These are phyloP conservation scores for Penicillium parvum DNA, from an alignment of 495 filamentous ascomycete species.

Conservation along the genomic window DNA sequence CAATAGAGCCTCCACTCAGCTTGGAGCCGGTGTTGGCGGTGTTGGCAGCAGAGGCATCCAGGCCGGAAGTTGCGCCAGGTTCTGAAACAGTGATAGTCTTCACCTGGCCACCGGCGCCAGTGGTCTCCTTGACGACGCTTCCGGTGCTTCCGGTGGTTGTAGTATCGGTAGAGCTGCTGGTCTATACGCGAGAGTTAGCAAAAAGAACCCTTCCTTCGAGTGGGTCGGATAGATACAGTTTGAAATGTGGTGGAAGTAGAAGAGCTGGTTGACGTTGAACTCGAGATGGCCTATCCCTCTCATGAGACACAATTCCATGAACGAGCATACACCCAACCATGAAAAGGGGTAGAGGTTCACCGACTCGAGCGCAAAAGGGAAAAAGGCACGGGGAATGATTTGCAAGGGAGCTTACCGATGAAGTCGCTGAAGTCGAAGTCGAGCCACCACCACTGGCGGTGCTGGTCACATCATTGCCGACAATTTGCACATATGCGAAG, in stretches of 20 bases:
- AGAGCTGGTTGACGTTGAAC: conserved; percentile 8
- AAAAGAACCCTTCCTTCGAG: background rate
- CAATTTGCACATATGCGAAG: conserved; percentile 54
- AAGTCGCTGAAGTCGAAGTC: conserved; percentile 23
- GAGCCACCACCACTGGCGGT: conserved; percentile 30
- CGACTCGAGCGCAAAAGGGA: conserved; percentile 1
- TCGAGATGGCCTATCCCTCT: conserved; percentile 17
- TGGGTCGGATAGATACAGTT: conserved; percentile 12
- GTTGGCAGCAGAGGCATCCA: conserved; percentile 9
- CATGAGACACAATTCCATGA: conserved; percentile 18
- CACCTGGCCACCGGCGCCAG: conserved; percentile 36
- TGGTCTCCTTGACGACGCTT: conserved; percentile 40
- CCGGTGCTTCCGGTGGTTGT: conserved; percentile 33
- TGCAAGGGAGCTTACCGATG: conserved; percentile 20
- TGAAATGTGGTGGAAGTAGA: conserved; percentile 5
- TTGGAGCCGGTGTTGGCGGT: conserved; percentile 13
- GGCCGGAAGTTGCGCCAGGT: conserved; percentile 28
- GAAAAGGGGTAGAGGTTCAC: conserved; percentile 5
- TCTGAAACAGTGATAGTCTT: conserved; percentile 51
- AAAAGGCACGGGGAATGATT: background rate
- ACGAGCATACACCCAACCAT: conserved; percentile 9
- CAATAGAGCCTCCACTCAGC: conserved; percentile 37
- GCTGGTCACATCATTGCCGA: conserved; percentile 26
- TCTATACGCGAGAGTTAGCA: conserved; percentile 17
- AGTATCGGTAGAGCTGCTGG: conserved; percentile 15